Base-by-base conservation (phyloP, 441 rosid species). In the Sinapis alba region DNA sequence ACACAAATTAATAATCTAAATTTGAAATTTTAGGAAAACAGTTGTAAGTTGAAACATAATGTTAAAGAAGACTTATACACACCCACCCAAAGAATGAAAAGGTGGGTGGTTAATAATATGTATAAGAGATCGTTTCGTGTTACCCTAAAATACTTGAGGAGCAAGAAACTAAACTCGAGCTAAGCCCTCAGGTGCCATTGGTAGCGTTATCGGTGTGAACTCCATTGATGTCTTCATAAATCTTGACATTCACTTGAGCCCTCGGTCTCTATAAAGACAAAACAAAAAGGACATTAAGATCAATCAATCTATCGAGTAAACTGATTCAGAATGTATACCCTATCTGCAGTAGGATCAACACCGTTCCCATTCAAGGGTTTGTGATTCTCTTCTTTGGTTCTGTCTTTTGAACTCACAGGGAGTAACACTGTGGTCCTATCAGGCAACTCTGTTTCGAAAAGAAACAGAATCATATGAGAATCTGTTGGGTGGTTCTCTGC, bases 311-410 rank as follows among this genome's bases (percentile, higher is more conserved):
- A 1, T 12, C 5, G 36, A 43, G 2, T 43, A 24, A 8, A 23
- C 27, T 10, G 3, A 8, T 23, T 59, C 12, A 45, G 38, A 62
- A 50, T 51, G 53, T 2, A n/a, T 67, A 95, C 99, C 96, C 98
- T 62, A 78, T 96, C 98, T 51, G 93, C 82, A 80, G 43, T 36
- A 36, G 99, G 89, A 62, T 96, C 99, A 13, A 74, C 85, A 4
- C 88, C 62, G 51, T 88, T 90, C 74, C 98, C 99, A 68, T 94
- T 94, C 85, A 94, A 69, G 73, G 92, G 96, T 86, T 92, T 96
- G 86, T 86, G 93, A 76, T 84, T 92, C 85, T 90, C 98, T 77
- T 93, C 98, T 84, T 88, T 93, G 67, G 80, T 93, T 80, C 82
- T 93, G 71, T 90, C 99, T 83, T 85, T 96, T 18, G 81, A 76